Evolutionary conservation across 2,329 filamentous ascomycete genomes (phyloP).

Genomic region (Macroventuria anomochaeta): DNA sequence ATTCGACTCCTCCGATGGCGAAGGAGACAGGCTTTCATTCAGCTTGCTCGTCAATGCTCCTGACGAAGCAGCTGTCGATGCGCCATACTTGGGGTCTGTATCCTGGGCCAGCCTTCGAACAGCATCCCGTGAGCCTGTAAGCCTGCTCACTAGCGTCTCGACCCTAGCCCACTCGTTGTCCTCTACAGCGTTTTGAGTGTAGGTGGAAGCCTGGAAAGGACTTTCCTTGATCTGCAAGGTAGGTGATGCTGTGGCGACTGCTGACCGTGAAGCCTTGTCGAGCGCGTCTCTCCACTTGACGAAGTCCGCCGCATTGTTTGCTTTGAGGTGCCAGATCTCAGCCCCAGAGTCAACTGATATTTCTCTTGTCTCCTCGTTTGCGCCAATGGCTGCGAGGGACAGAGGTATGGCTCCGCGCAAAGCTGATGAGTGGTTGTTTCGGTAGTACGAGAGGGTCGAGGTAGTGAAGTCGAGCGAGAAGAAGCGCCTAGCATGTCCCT

Average conservation of each 20-base stretch:
- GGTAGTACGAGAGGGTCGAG: slow-evolving; percentile 94
- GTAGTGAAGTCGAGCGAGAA: slow-evolving; percentile 96
- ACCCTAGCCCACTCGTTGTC: slow-evolving; percentile 87
- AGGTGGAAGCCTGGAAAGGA: slow-evolving; percentile 24
- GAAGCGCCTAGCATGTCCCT: slow-evolving; percentile 90
- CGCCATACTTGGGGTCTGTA: slow-evolving; percentile 69
- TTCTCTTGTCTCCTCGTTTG: slow-evolving; percentile 85
- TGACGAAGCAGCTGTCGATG: slow-evolving; percentile 37
- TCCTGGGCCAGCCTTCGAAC: slow-evolving; percentile 86
- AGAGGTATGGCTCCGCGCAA: slow-evolving; percentile 91
- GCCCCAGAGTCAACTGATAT: slow-evolving; percentile 97
- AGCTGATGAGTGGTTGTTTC: slow-evolving; percentile 90
- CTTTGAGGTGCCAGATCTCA: slow-evolving; percentile 93
- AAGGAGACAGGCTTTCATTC: slow-evolving; percentile 45
- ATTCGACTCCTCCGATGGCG: slow-evolving; percentile 57
- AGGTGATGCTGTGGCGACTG: slow-evolving; percentile 38
- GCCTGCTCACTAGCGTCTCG: slow-evolving; percentile 81
- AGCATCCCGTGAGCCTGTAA: slow-evolving; percentile 87
- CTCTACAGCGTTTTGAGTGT: slow-evolving; percentile 59
- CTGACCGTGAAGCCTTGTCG: slow-evolving; percentile 74
- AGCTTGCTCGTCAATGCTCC: slow-evolving; percentile 42
- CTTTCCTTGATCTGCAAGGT: slow-evolving; percentile 38
- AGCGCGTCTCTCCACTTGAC: slow-evolving; percentile 84
- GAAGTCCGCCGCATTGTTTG: slow-evolving; percentile 84
- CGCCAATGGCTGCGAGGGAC: slow-evolving; percentile 87